Evolutionary conservation across 257 asterid genomes (phyloP).

Genomic region (Solanum bulbocastanum): DNA sequence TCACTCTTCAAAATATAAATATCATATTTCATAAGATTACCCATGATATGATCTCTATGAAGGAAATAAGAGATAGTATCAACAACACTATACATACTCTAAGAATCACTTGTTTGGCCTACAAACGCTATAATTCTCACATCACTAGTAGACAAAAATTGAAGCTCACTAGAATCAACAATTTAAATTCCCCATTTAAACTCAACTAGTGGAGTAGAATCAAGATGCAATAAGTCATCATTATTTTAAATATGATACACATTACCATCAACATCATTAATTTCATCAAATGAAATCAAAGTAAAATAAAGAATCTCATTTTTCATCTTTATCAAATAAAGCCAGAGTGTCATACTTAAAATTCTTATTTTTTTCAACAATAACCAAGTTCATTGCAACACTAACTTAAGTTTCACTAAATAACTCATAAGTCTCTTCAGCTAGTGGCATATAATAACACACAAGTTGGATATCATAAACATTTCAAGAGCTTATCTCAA

Average conservation of each 20-base stretch:
- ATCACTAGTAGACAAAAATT: background rate
- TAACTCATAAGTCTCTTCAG: background rate
- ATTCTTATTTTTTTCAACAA: background rate
- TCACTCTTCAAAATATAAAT: background rate
- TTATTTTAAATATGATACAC: background rate
- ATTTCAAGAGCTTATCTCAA: background rate
- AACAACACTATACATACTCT: background rate
- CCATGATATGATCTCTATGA: too few relatives aligned
- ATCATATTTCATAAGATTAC: background rate
- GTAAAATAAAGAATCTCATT: background rate
- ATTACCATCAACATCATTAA: background rate
- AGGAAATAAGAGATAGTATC: background rate
- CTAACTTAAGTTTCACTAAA: background rate
- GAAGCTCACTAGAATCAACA: background rate
- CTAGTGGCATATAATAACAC: background rate
- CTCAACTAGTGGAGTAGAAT: background rate
- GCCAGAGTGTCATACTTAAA: background rate
- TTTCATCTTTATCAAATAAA: background rate
- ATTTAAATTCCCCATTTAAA: background rate
- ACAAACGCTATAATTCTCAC: background rate
- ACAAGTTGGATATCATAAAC: background rate
- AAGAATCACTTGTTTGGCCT: background rate
- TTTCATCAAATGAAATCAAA: background rate
- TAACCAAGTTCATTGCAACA: background rate
- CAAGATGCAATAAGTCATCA: background rate